Evolutionary conservation across 1,284 basidiomycete genomes (phyloP).

Genomic region (Pseudozyma tsukubaensis): DNA sequence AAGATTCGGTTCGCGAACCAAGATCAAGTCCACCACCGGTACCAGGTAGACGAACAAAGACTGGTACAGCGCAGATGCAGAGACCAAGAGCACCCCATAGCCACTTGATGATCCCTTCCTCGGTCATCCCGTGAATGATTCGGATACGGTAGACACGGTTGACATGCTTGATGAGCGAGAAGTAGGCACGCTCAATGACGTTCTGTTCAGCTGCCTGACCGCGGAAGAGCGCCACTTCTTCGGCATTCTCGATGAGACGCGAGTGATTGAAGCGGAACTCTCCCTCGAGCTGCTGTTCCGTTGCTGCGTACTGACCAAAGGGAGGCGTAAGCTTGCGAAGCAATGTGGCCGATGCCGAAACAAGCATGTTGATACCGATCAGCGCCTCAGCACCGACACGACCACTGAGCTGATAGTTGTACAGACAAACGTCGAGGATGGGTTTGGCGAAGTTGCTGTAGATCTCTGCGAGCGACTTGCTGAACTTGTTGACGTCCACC

Average conservation of each 20-base stretch:
- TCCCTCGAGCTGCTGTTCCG: slow-evolving; percentile 78
- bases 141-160: slow-evolving; percentile 82
- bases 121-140: slow-evolving; percentile 85
- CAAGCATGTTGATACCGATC: slow-evolving; percentile 82
- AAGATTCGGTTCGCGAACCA: slow-evolving; percentile 70
- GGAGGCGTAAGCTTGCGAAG: slow-evolving; percentile 77
- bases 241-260: slow-evolving; percentile 89
- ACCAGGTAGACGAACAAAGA: slow-evolving; percentile 89
- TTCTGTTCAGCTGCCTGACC: slow-evolving; percentile 93
- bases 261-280: slow-evolving; percentile 90
- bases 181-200: slow-evolving; percentile 90
- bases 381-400: slow-evolving; percentile 96
- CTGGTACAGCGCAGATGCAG: slow-evolving; percentile 90
- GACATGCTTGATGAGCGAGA: slow-evolving; percentile 87
- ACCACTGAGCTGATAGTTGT: slow-evolving; percentile 93
- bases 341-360: slow-evolving; percentile 73
- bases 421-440: slow-evolving; percentile 87
- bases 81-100: slow-evolving; percentile 94
- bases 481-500: slow-evolving; percentile 94
- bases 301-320: slow-evolving; percentile 90
- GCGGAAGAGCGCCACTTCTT: slow-evolving; percentile 91
- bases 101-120: slow-evolving; percentile 94
- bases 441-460: slow-evolving; percentile 80
- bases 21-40: slow-evolving; percentile 55
- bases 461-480: slow-evolving; percentile 88